A percentile compares a stretch with the other conserved stretches of the same genome.
Evolutionary conservation across 768 basidiomycete species (phyloP).

Genomic region (Gelatoporia subvermispora): DNA sequence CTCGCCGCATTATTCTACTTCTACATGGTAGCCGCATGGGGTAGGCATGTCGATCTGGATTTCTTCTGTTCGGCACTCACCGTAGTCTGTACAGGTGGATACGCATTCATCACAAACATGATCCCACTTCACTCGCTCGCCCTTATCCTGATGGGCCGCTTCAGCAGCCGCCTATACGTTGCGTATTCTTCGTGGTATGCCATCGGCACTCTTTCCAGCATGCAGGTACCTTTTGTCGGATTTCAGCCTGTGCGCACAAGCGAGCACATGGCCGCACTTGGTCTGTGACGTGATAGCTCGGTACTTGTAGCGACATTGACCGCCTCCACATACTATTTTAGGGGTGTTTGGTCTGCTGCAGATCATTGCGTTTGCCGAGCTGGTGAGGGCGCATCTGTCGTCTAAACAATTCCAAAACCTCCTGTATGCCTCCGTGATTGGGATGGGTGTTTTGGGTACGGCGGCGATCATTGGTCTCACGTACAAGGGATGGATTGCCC

Average conservation of each 20-base stretch:
- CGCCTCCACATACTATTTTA: constrained; percentile 22
- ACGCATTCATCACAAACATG: constrained; percentile 99
- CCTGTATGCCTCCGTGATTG: constrained; percentile 63
- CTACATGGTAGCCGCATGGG: constrained; percentile 99
- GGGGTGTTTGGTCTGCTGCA: constrained; percentile 95
- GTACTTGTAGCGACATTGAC: not conserved
- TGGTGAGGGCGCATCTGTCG: constrained; percentile 84
- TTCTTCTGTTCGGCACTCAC: not conserved
- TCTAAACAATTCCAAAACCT: constrained; percentile 89
- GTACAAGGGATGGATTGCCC: constrained; percentile 92
- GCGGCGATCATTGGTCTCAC: constrained; percentile 76
- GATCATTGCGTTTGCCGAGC: constrained; percentile 88
- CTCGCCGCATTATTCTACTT: constrained; percentile 95
- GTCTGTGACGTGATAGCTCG: constrained; percentile 36
- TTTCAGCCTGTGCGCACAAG: constrained; percentile 97
- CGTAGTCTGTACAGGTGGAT: constrained; percentile 59
- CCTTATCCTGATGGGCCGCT: constrained; percentile 94
- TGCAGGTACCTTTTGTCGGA: constrained; percentile 99
- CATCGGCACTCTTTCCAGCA: constrained; percentile 93
- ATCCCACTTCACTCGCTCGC: constrained; percentile 95
- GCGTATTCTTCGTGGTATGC: constrained; percentile 98
- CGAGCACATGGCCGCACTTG: constrained; percentile 98
- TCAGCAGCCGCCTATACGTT: constrained; percentile 85
- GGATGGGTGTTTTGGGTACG: constrained; percentile 66
- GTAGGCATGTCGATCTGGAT: constrained; percentile 35